phyloP scores from a whole-genome alignment of 164 flowering plant species.

The Amborella trichopoda region DNA sequence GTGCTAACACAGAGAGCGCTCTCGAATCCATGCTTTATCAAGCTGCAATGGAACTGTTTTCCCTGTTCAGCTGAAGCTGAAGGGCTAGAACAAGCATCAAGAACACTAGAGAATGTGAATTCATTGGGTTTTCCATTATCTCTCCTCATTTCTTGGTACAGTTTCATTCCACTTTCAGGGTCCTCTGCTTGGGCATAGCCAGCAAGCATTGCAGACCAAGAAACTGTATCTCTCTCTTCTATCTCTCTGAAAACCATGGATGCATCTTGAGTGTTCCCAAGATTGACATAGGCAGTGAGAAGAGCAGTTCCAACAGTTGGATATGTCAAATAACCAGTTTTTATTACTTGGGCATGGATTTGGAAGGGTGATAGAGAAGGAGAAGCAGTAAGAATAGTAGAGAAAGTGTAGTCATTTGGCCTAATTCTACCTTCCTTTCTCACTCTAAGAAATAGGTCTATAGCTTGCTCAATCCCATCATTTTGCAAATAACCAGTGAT shows the following conservation, averaged over 20 bases:
- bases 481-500: conserved; percentile 63
- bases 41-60: conserved; percentile 63
- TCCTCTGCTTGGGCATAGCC: conserved; percentile 72
- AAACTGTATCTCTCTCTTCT: conserved; percentile 63
- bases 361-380: conserved; percentile 41
- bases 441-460: conserved; percentile 48
- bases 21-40: conserved; percentile 43
- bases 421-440: conserved; percentile 38
- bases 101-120: conserved; percentile 60
- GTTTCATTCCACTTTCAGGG: conserved; percentile 35
- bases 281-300: conserved; percentile 56
- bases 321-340: conserved; percentile 42
- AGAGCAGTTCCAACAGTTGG: conserved; percentile 78
- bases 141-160: conserved; percentile 29
- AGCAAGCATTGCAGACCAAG: conserved; percentile 94
- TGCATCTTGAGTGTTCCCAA: conserved; percentile 42
- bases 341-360: conserved; percentile 66
- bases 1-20: conserved; percentile 70
- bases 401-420: conserved; percentile 75
- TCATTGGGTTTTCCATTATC: conserved; percentile 59
- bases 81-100: conserved; percentile 61
- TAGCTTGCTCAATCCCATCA: conserved; percentile 33
- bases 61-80: conserved; percentile 70
- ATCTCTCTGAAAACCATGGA: conserved; percentile 44
- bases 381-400: conserved; percentile 57